These are phyloP conservation scores for Amaranthus hypochondriacus DNA, from an alignment of 148 eudicot genomes.

Conservation along the genomic window DNA sequence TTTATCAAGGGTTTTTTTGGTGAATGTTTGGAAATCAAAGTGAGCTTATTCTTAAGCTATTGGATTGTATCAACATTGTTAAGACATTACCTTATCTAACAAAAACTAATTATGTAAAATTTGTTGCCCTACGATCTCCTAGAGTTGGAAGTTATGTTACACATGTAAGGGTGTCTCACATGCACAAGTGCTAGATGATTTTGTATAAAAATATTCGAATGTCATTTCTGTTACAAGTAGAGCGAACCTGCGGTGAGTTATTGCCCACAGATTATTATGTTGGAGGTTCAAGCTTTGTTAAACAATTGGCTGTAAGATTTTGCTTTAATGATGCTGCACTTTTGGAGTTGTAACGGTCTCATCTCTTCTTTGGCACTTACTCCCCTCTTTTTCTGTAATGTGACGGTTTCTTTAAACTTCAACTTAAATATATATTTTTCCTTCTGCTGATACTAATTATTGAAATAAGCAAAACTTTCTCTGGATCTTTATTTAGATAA, in stretches of 20 bases:
- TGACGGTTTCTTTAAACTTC: background rate
- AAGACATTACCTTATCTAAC: background rate
- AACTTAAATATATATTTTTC: background rate
- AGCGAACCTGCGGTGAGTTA: background rate
- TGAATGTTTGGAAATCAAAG: no score
- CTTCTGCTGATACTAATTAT: background rate
- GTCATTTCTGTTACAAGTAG: background rate
- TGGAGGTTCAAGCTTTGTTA: background rate
- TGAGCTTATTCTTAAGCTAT: no score
- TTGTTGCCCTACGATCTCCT: background rate
- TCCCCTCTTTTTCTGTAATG: slow-evolving; percentile 1
- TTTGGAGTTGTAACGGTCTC: slow-evolving; percentile 20
- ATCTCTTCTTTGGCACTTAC: background rate
- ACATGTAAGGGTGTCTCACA: background rate
- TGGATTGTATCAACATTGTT: background rate
- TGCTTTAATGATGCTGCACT: slow-evolving; percentile 10
- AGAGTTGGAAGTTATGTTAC: background rate
- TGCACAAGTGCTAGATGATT: background rate
- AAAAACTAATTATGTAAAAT: background rate
- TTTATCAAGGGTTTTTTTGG: no score
- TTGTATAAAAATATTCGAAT: background rate
- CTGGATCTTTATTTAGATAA: background rate
- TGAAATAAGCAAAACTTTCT: background rate
- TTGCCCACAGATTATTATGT: background rate
- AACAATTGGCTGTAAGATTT: background rate